These are phyloP conservation scores for Cylindrotheca fusiformis DNA, from an alignment of 108 stramenopile genomes.

Conservation along the genomic window DNA sequence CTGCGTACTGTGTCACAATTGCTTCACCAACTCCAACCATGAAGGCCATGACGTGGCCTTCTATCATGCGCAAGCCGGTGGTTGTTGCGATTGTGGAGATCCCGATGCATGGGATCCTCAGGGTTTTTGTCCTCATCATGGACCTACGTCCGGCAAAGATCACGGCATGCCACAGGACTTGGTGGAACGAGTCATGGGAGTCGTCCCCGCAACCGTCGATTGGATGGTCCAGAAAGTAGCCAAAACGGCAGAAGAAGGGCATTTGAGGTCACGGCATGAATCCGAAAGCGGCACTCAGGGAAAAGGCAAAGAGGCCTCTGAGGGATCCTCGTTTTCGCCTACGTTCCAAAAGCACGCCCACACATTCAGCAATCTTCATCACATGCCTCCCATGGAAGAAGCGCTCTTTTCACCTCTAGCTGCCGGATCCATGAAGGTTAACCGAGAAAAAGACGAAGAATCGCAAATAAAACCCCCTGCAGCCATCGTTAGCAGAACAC, in stretches of 20 bases:
- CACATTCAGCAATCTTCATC: too few relatives aligned
- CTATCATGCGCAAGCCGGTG: conserved; percentile 93
- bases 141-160: conserved; percentile 24
- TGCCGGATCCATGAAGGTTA: conserved; percentile 4
- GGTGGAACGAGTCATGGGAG: conserved; percentile 41
- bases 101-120: conserved; percentile 93
- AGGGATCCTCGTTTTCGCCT: background rate
- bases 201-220: conserved; percentile 49
- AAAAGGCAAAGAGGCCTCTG: background rate
- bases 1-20: conserved; percentile 94
- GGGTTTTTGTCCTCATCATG: conserved; percentile 72
- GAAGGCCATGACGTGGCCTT: conserved; percentile 96
- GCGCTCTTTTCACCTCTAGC: conserved; percentile 4
- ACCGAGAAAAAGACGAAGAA: conserved; percentile 6
- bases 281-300: background rate
- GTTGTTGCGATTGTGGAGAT: conserved; percentile 99
- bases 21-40: conserved; percentile 86
- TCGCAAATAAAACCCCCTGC: background rate
- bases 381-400: background rate
- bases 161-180: conserved; percentile 19
- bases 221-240: conserved; percentile 49
- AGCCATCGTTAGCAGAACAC: background rate
- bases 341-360: background rate
- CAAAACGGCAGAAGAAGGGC: conserved; percentile 23
- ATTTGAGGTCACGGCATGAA: conserved; percentile 4